These are phyloP conservation scores for Fusarium pininemorale DNA, from an alignment of 2,329 filamentous ascomycete genomes.

Conservation along the genomic window DNA sequence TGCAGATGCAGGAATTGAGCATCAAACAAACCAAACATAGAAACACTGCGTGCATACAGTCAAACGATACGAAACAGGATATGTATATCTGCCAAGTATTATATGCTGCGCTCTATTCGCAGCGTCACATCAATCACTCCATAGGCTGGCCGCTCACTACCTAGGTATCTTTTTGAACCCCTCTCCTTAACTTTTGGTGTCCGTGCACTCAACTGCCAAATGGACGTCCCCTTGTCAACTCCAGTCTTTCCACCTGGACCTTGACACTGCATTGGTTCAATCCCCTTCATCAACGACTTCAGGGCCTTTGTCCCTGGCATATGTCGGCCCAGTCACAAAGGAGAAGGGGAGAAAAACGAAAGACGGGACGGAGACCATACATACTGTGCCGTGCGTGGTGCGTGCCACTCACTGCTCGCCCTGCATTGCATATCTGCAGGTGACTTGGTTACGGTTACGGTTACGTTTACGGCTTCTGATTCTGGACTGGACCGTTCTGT, in stretches of 20 bases:
- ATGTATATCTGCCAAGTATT: background rate
- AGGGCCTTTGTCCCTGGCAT: constrained; percentile 4
- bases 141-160: background rate
- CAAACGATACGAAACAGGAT: background rate
- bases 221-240: constrained; percentile 16
- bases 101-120: background rate
- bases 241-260: background rate
- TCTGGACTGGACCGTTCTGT: background rate
- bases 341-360: background rate
- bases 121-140: background rate
- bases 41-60: background rate
- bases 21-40: background rate
- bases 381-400: background rate
- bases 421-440: background rate
- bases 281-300: constrained; percentile 26
- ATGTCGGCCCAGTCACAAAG: constrained; percentile 5
- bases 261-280: constrained; percentile 7
- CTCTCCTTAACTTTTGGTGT: constrained; percentile 21
- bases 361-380: background rate
- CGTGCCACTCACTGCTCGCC: background rate
- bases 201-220: constrained; percentile 30
- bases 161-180: background rate
- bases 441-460: background rate
- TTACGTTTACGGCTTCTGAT: background rate
- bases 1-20: background rate